Evolutionary conservation across 2,329 filamentous ascomycete species (phyloP).

Genomic region (Xylariaceae sp.): DNA sequence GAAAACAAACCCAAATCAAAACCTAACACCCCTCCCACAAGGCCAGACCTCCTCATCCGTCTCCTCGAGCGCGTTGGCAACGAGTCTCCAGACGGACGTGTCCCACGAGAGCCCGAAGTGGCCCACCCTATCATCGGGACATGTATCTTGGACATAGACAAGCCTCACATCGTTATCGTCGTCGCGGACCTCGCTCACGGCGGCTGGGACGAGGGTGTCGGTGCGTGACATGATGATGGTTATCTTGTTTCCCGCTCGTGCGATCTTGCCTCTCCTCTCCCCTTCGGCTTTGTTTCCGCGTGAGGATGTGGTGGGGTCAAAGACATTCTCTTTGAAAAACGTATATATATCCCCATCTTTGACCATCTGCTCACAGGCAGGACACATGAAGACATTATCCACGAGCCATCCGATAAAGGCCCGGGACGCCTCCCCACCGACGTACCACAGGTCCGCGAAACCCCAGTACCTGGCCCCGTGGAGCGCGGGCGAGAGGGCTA

Average conservation of each 20-base stretch:
- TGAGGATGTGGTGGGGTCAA: no score
- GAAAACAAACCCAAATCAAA: neutral
- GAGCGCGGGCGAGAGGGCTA: conserved; percentile 24
- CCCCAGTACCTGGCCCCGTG: conserved; percentile 27
- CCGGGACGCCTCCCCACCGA: conserved; percentile 23
- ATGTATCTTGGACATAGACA: conserved; percentile 24
- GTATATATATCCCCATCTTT: conserved; percentile 21
- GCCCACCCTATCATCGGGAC: conserved; percentile 24
- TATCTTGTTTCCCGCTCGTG: conserved; percentile 23
- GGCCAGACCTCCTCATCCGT: conserved; percentile 20
- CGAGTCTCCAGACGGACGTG: conserved; percentile 24
- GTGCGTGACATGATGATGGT: conserved; percentile 24
- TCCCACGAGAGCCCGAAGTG: conserved; percentile 25
- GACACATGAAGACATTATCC: conserved; percentile 19
- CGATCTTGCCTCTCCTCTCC: conserved; percentile 13
- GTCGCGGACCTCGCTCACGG: conserved; percentile 22
- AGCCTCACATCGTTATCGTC: conserved; percentile 23
- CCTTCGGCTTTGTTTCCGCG: no score
- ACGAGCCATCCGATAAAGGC: conserved; percentile 16
- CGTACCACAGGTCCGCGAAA: conserved; percentile 26
- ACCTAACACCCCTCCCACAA: conserved; percentile 22
- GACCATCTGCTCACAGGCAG: conserved; percentile 26
- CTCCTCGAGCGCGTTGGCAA: conserved; percentile 27
- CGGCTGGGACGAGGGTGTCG: conserved; percentile 22
- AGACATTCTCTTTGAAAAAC: conserved; percentile 16